Evolutionary conservation across 2,329 filamentous ascomycete species (phyloP).

Genomic region (Botrytis fragariae): DNA sequence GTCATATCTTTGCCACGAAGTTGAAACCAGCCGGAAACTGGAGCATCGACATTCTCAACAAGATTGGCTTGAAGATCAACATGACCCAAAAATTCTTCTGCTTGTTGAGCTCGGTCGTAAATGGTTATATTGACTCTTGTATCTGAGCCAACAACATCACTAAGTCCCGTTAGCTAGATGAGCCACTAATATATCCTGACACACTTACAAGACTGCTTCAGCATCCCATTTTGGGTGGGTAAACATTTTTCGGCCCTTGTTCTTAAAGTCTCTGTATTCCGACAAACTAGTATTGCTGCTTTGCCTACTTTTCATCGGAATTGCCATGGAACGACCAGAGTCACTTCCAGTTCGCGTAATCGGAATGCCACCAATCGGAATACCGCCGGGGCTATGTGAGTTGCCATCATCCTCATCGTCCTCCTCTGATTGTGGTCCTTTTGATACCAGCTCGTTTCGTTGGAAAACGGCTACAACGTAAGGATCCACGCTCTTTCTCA

Average conservation of each 20-base stretch:
- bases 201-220: constrained; percentile 85
- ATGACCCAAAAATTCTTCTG: constrained; percentile 89
- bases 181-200: constrained; percentile 10
- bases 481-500: constrained; percentile 80
- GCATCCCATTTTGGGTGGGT: constrained; percentile 95
- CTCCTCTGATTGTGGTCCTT: constrained; percentile 67
- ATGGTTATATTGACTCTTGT: constrained; percentile 90
- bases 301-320: constrained; percentile 94
- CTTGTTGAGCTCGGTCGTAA: constrained; percentile 76
- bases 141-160: constrained; percentile 89
- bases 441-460: constrained; percentile 92
- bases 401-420: constrained; percentile 60
- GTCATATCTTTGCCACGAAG: constrained; percentile 65
- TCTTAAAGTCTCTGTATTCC: constrained; percentile 57
- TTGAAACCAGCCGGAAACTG: constrained; percentile 81
- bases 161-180: constrained; percentile 41
- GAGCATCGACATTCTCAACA: constrained; percentile 62
- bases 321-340: constrained; percentile 78
- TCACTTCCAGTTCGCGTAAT: constrained; percentile 75
- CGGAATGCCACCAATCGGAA: constrained; percentile 51
- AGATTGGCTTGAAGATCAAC: constrained; percentile 75
- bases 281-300: constrained; percentile 89
- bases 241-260: constrained; percentile 58
- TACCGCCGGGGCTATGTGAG: constrained; percentile 46
- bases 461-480: constrained; percentile 98